These are phyloP conservation scores for Trichoderma koningiopsis DNA, from an alignment of 2,329 filamentous ascomycete genomes.

Conservation along the genomic window DNA sequence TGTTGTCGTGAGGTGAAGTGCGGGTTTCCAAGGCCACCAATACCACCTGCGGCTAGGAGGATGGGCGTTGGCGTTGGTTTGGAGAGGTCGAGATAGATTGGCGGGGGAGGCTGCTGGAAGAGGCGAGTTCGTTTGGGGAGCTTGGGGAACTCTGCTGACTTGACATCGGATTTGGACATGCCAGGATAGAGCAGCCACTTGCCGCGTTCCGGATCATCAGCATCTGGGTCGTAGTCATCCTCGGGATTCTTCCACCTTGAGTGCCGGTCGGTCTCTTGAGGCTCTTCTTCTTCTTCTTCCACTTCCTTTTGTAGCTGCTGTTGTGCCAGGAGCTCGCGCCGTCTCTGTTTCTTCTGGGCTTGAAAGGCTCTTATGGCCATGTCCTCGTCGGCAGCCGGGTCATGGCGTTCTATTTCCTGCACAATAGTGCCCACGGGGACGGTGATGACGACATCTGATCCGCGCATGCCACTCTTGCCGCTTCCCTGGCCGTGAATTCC, in stretches of 20 bases:
- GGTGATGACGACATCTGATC: conserved; percentile 83
- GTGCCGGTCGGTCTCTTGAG: conserved; percentile 22
- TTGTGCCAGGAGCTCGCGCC: conserved; percentile 33
- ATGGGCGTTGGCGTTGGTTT: conserved; percentile 80
- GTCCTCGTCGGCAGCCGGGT: conserved; percentile 72
- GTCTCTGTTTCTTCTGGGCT: conserved; percentile 39
- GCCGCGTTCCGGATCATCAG: conserved; percentile 56
- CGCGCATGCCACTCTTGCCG: conserved; percentile 72
- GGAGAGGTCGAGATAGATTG: conserved; percentile 72
- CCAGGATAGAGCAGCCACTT: conserved; percentile 90
- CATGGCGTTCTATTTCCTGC: conserved; percentile 75
- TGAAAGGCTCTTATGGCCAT: conserved; percentile 39
- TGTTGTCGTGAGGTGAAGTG: conserved; percentile 82
- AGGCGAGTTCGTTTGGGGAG: conserved; percentile 55
- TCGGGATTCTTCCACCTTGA: conserved; percentile 21
- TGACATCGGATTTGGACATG: conserved; percentile 69
- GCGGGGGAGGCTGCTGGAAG: conserved; percentile 69
- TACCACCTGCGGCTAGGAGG: conserved; percentile 81
- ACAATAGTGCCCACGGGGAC: conserved; percentile 94
- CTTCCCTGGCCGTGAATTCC: conserved; percentile 81
- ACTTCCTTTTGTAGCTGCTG: conserved; percentile 28
- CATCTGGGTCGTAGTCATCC: conserved; percentile 45
- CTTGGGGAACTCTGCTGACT: conserved; percentile 51
- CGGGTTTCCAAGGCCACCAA: conserved; percentile 90
- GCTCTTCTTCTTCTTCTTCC: conserved; percentile 9